Evolutionary conservation across 176 grass and related monocot genomes (phyloP).

Genomic region (Oryza brachyantha): DNA sequence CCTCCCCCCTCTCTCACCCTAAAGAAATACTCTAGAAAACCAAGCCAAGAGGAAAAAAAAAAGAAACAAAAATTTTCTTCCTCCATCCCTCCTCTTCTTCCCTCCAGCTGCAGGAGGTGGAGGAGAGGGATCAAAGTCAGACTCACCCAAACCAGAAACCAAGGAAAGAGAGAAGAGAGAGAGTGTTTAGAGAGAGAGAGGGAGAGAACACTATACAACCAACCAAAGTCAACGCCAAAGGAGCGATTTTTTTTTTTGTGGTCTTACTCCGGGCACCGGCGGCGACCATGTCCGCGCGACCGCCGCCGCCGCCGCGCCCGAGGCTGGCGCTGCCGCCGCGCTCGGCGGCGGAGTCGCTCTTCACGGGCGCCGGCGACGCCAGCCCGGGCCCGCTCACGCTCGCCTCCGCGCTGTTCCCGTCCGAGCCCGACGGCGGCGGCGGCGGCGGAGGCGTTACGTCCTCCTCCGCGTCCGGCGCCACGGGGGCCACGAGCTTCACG

Average conservation of each 20-base stretch:
- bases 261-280: no score
- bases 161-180: not conserved
- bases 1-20: no score
- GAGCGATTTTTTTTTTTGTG: not conserved
- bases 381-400: slow-evolving; percentile 92
- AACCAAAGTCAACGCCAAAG: slow-evolving; percentile 38
- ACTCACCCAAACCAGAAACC: not conserved
- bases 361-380: slow-evolving; percentile 49
- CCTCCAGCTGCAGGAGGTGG: not conserved
- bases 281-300: slow-evolving; percentile 60
- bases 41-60: not conserved
- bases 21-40: not conserved
- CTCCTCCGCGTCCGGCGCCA: slow-evolving; percentile 11
- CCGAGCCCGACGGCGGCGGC: slow-evolving; percentile 36
- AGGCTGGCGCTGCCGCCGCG: slow-evolving; percentile 67
- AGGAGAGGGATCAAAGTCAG: slow-evolving; percentile 32
- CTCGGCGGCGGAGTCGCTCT: slow-evolving; percentile 54
- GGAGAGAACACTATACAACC: not conserved
- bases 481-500: slow-evolving; percentile 52
- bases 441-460: not conserved
- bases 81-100: not conserved
- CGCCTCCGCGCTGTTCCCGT: slow-evolving; percentile 77
- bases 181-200: not conserved
- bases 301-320: slow-evolving; percentile 61
- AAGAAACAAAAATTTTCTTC: not conserved